A percentile compares a stretch with the other conserved stretches of the same genome.
Evolutionary conservation across 352 stramenopile genomes (phyloP).

Genomic region (Phytopythium aichiense): DNA sequence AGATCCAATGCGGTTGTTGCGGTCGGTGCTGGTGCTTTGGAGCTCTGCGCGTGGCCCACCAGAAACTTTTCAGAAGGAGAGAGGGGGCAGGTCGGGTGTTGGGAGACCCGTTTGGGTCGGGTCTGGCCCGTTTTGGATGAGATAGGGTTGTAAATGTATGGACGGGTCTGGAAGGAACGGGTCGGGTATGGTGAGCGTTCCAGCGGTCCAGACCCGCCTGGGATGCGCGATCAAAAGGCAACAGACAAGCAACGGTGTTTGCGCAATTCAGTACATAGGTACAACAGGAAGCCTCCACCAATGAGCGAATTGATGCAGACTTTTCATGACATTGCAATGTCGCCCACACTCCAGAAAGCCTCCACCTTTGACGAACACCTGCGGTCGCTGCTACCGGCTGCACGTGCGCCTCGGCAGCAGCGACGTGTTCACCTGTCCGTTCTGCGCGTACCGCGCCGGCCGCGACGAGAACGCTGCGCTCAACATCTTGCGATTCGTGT

Average conservation of each 20-base stretch:
- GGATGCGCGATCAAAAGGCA: neutral
- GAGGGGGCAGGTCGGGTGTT: neutral
- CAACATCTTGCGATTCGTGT: too few relatives aligned
- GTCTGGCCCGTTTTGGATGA: neutral
- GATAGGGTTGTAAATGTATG: neutral
- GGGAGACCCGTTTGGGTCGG: neutral
- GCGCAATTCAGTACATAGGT: conserved; percentile 6
- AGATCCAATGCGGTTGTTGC: conserved; percentile 1
- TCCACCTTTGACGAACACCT: too few relatives aligned
- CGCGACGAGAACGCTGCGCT: too few relatives aligned
- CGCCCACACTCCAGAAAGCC: too few relatives aligned
- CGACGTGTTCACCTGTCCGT: too few relatives aligned
- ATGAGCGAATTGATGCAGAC: too few relatives aligned
- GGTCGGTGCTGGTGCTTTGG: neutral
- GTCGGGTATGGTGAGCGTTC: neutral
- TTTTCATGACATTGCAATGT: too few relatives aligned
- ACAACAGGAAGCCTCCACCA: too few relatives aligned
- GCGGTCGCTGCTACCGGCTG: too few relatives aligned
- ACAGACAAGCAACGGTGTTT: conserved; percentile 6
- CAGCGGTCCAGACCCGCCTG: neutral
- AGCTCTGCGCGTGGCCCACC: conserved; percentile 7
- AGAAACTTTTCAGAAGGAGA: conserved; percentile 8
- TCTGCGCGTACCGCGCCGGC: too few relatives aligned
- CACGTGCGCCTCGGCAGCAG: too few relatives aligned
- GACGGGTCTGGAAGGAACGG: neutral